Evolutionary conservation across 306 rosid genomes (phyloP), one percentile per base, ranked within the genome.

Genomic region (Datisca glomerata): DNA sequence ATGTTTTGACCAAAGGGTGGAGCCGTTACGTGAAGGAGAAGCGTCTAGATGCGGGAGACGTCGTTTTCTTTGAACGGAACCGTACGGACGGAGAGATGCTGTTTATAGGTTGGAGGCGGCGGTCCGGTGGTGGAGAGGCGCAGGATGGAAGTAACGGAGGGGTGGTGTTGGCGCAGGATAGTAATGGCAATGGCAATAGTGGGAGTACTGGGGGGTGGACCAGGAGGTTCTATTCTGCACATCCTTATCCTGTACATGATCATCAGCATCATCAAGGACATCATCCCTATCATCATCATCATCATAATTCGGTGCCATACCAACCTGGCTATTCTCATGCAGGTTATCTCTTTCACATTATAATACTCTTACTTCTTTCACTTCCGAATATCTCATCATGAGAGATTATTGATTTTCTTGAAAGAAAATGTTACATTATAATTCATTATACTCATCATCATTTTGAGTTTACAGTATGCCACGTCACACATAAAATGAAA

Each of bases 11-110:
- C 11, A 89, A 89, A 5, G 98, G 98, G 0, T 89, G 98, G 98
- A 80, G 91, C 71, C 86, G 98, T 31, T 89, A 72, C 66, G 98
- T 89, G 1, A 89, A 89, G 53, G 98, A 89, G 42, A 89, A 89
- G 70, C 72, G 93, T 3, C 77, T 89, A 3, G 81, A 89, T 12
- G 86, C 98, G 0, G 98, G 98, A 35, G 98, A 89, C 62, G 69
- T 80, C 47, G 96, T 91, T 47, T 49, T 69, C 41, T 84, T 91
- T 52, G 59, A 72, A 34, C 69, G 96, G 6, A 81, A 72, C 62
- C 78, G 80, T 4, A 18, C 24, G 6, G 74, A 80, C 13, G 14
- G 58, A 2, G 79, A 80, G 16, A 51, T 94, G 12, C 60, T 80
- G 7, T 84, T 78, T 42, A 91, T 91, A 2, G 53, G 69, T 4